Base-by-base conservation (phyloP, 257 asterid genomes). In the Orobanche coerulescens region DNA sequence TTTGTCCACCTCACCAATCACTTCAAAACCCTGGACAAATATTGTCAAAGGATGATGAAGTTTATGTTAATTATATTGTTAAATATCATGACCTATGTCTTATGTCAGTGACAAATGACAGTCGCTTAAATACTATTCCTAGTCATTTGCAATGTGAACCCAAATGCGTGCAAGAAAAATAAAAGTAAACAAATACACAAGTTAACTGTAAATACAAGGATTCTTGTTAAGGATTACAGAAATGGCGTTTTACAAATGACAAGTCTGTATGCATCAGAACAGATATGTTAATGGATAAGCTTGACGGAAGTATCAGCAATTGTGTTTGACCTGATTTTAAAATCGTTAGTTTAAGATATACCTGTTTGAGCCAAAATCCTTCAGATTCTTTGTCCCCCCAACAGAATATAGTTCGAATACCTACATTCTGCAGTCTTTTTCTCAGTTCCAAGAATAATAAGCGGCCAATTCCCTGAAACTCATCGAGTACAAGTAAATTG, bases 331-430 rank as follows among this genome's bases (percentile, higher is more conserved):
- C n/a, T n/a, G n/a, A n/a, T 25, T 25, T 42, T 19, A 39, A 46
- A 24, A 50, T 57, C 28, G 63, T 14, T 44, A 46, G 31, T 22
- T 30, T 43, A 13, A 16, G 25, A 15, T 52, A 55, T 70, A 91
- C 98, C 98, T 81, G 96, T 69, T 79, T 88, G 48, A 75, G 61
- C 96, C 96, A 91, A 80, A 91, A 91, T 68, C 90, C 95, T 81
- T 84, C 92, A 20, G 98, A 91, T 69, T 82, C 95, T 68, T 79
- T 77, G 71, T 84, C 98, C 42, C 88, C 98, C 98, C 95, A 91
- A 56, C 96, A 91, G 48, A 82, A 73, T 40, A 91, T 66, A 56
- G 84, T 84, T 62, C 66, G 78, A 47, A 91, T 70, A 14, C 98
- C 98, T 31, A 91, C 88, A 68, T 76, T 79, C 66, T 56, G 83